Evolutionary conservation across 306 rosid species (phyloP).

Genomic region (Pterocarpus macrocarpus): DNA sequence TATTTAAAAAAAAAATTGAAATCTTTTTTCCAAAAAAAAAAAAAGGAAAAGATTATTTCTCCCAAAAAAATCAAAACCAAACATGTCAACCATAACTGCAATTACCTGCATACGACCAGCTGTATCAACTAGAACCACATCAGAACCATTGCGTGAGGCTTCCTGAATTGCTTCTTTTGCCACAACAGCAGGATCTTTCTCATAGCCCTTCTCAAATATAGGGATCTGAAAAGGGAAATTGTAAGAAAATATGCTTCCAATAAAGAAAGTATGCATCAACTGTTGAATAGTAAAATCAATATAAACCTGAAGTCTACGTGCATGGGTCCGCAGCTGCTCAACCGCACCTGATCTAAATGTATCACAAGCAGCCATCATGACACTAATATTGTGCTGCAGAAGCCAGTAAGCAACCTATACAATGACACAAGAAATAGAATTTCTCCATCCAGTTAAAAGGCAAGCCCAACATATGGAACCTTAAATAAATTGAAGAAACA

Average conservation of each 20-base stretch:
- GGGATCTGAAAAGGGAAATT: slow-evolving; percentile 71
- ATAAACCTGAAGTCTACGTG: slow-evolving; percentile 95
- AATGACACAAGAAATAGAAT: slow-evolving; percentile 26
- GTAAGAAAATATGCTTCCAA: slow-evolving; percentile 23
- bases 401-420: slow-evolving; percentile 99
- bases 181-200: slow-evolving; percentile 97
- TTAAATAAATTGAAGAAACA: slow-evolving; percentile 23
- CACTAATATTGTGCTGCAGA: slow-evolving; percentile 79
- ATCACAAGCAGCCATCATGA: slow-evolving; percentile 99
- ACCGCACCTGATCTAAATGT: slow-evolving; percentile 99
- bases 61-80: background rate
- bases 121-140: slow-evolving; percentile 96
- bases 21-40: too few species aligned
- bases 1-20: too few species aligned
- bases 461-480: slow-evolving; percentile 32
- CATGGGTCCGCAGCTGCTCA: slow-evolving; percentile 99
- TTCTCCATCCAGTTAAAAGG: slow-evolving; percentile 39
- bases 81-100: slow-evolving; percentile 23
- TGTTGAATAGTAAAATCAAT: slow-evolving; percentile 37
- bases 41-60: background rate
- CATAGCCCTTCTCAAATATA: slow-evolving; percentile 96
- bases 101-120: slow-evolving; percentile 99
- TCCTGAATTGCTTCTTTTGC: slow-evolving; percentile 99
- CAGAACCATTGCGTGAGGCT: slow-evolving; percentile 91
- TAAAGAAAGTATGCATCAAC: slow-evolving; percentile 14